phyloP scores from a whole-genome alignment of 208 protist genomes.

The Wallacemonas rigidus region DNA sequence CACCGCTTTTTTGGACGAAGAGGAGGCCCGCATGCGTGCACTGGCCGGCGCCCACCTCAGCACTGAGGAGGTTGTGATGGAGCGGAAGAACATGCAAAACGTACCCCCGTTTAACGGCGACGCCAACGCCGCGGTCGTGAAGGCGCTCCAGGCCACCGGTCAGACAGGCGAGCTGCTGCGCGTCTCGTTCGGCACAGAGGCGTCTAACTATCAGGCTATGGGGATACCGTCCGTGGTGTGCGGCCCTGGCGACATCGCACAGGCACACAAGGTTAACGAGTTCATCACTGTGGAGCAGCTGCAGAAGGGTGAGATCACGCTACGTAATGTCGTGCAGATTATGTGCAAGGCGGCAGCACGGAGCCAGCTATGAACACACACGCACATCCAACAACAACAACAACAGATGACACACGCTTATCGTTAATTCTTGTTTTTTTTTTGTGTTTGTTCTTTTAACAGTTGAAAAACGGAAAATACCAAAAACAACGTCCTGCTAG shows the following conservation, averaged over 20 bases:
- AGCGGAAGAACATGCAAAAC: slow-evolving; percentile 22
- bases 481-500: background rate
- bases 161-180: slow-evolving; percentile 21
- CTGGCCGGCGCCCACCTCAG: background rate
- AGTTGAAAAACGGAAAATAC: background rate
- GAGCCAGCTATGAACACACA: slow-evolving; percentile 31
- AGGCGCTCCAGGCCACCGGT: slow-evolving; percentile 25
- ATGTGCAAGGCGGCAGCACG: slow-evolving; percentile 22
- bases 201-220: slow-evolving; percentile 45
- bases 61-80: slow-evolving; percentile 11
- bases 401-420: background rate
- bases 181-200: slow-evolving; percentile 68
- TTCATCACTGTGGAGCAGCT: slow-evolving; percentile 62
- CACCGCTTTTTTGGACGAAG: slow-evolving; percentile 29
- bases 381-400: background rate
- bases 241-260: slow-evolving; percentile 61
- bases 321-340: slow-evolving; percentile 35
- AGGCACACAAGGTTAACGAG: slow-evolving; percentile 72
- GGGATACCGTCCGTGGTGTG: slow-evolving; percentile 61
- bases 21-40: slow-evolving; percentile 13
- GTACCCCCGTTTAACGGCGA: slow-evolving; percentile 32
- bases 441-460: background rate
- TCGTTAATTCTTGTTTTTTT: background rate
- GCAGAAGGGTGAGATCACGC: slow-evolving; percentile 37
- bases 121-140: slow-evolving; percentile 26